Evolutionary conservation across 148 eudicot species (phyloP).

Genomic region (Pharnaceum exiguum): DNA sequence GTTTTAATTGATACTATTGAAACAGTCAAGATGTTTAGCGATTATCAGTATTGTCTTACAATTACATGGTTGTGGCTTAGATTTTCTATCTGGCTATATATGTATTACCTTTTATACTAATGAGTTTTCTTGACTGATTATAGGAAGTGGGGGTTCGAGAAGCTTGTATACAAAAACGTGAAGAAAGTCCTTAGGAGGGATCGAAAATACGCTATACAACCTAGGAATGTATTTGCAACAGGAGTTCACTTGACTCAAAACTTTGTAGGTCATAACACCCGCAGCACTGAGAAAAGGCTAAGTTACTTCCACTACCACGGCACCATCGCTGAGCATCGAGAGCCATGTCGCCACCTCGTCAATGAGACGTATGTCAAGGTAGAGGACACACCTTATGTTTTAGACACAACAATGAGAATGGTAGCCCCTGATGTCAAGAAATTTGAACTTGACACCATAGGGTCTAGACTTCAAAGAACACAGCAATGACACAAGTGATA

Average conservation of each 20-base stretch:
- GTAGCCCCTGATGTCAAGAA: constrained; percentile 46
- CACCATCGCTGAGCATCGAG: constrained; percentile 48
- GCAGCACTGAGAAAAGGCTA: constrained; percentile 38
- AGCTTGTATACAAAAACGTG: constrained; percentile 63
- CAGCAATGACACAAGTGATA: constrained; percentile 36
- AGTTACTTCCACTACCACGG: constrained; percentile 82
- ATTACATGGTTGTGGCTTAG: no score
- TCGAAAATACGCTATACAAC: constrained; percentile 73
- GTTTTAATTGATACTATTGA: no score
- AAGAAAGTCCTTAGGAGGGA: constrained; percentile 58
- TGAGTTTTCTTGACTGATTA: background rate
- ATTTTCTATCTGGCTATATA: constrained; percentile 3
- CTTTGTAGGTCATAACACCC: constrained; percentile 41
- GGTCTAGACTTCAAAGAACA: constrained; percentile 39
- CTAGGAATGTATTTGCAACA: constrained; percentile 61
- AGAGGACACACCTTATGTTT: constrained; percentile 41
- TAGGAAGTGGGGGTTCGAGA: constrained; percentile 89
- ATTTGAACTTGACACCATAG: constrained; percentile 61
- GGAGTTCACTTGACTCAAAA: constrained; percentile 84
- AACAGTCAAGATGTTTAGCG: no score
- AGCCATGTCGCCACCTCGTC: constrained; percentile 47
- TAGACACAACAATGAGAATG: constrained; percentile 45
- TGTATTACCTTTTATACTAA: background rate
- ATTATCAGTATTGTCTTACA: no score
- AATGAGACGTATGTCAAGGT: constrained; percentile 29